Evolutionary conservation across 2,329 filamentous ascomycete species (phyloP), one percentile per base, ranked within the genome.

Genomic region (Ceratocystis alfenasii): DNA sequence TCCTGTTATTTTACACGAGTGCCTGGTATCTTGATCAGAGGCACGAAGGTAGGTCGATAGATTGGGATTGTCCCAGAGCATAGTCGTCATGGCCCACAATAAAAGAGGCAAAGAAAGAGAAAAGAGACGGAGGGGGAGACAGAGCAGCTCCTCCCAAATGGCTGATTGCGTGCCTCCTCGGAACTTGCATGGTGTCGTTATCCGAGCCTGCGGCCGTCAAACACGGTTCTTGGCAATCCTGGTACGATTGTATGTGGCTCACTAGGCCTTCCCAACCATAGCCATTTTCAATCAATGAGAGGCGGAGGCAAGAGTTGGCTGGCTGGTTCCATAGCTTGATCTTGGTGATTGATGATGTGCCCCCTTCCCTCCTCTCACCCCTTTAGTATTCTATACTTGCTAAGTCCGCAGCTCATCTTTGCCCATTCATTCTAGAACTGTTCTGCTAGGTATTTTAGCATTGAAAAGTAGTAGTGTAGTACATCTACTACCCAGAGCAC

Each of bases 171-270:
- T 33, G 25, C 55, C 55, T 59, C 25, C 55, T 59, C 55, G 55
- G 55, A 59, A 20, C 55, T 59, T 59, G 5, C 55, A 59, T 36
- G 55, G 28, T 59, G 55, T 59, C 6, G 8, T 59, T 59, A 59
- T 59, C 55, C 55, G 55, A 59, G 25, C 55, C 55, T 33, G 55
- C 55, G 55, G 55, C 55, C 55, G 28, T 59, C 28, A 59, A 33
- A 33, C 25, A 59, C 55, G 25, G 55, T 59, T 59, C 55, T 59
- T 33, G 28, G 55, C 28, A 59, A 33, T 30, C 25, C 28, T 59
- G 55, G 28, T 59, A 36, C 15, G 25, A 59, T 59, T 59, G 17
- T 20, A 20, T 7, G 7, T 8, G 28, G 55, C 4, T 8, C 55
- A 59, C 25, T 33, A 12, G 28, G 28, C 15, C 28, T 59, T 8